Percentiles rank a stretch among this genome's conserved stretches.
Conservation (phyloP, 1,284 basidiomycete species). For the Flammula alnicola region DNA sequence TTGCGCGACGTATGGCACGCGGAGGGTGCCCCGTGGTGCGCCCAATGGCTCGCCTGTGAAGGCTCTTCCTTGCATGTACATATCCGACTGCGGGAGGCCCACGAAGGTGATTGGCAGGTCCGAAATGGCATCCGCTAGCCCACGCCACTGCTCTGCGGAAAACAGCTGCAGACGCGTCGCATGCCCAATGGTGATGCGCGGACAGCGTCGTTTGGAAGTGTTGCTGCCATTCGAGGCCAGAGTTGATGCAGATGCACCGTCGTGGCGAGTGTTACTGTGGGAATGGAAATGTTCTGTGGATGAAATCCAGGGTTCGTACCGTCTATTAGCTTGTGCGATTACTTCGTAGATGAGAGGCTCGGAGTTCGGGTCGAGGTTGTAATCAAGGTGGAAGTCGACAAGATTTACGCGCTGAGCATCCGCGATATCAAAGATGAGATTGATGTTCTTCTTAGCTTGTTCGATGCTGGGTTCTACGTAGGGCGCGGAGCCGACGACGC, state of each 20-base stretch:
- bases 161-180: constrained; percentile 63
- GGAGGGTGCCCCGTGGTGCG: constrained; percentile 55
- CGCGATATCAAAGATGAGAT: constrained; percentile 55
- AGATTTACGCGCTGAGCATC: constrained; percentile 40
- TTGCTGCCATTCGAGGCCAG: neutral
- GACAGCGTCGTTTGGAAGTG: constrained; percentile 11
- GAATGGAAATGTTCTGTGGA: neutral
- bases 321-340: constrained; percentile 36
- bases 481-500: constrained; percentile 64
- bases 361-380: constrained; percentile 55
- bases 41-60: constrained; percentile 37
- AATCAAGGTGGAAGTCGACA: constrained; percentile 70
- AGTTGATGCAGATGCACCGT: neutral
- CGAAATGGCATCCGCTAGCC: constrained; percentile 39
- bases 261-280: neutral
- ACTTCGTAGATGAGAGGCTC: constrained; percentile 62
- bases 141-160: constrained; percentile 47
- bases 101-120: constrained; percentile 56
- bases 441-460: constrained; percentile 57
- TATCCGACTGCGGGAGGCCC: constrained; percentile 63
- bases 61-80: constrained; percentile 66
- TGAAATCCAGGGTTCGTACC: constrained; percentile 6
- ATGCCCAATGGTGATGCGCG: constrained; percentile 59
- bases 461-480: constrained; percentile 58
- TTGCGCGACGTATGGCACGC: constrained; percentile 49